Conservation (phyloP, 345 rosid species). For the Eucalyptus cladocalyx region DNA sequence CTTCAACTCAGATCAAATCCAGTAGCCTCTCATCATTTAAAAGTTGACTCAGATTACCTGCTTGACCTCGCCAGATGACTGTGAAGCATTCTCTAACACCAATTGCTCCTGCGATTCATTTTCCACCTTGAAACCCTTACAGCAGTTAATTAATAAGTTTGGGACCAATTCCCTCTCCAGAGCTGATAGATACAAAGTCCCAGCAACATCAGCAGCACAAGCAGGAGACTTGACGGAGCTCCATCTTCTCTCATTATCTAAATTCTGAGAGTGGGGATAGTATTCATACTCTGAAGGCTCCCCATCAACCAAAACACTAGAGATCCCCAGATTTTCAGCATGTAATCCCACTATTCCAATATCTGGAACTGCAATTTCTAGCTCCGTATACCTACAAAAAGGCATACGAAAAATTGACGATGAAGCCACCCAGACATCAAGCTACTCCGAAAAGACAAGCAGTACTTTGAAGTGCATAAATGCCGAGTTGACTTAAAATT, state of each 20-base stretch:
- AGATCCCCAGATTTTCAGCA: slow-evolving; percentile 89
- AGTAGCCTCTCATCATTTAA: not conserved
- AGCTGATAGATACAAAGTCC: slow-evolving; percentile 47
- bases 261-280: slow-evolving; percentile 44
- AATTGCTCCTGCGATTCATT: slow-evolving; percentile 39
- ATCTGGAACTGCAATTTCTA: slow-evolving; percentile 89
- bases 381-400: slow-evolving; percentile 60
- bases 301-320: slow-evolving; percentile 84
- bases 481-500: not conserved
- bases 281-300: slow-evolving; percentile 85
- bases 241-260: slow-evolving; percentile 45
- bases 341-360: slow-evolving; percentile 84
- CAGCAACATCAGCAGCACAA: slow-evolving; percentile 85
- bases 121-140: slow-evolving; percentile 67
- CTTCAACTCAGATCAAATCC: not conserved
- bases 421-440: not conserved
- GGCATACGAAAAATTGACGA: not conserved
- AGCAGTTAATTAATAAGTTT: slow-evolving; percentile 82
- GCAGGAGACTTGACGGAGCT: slow-evolving; percentile 34
- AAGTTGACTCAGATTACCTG: slow-evolving; percentile 29
- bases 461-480: not conserved
- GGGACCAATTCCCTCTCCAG: slow-evolving; percentile 59
- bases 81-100: slow-evolving; percentile 45
- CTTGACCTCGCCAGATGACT: slow-evolving; percentile 43
- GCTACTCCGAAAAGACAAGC: not conserved